Conservation (phyloP, 441 rosid genomes). For the Geranium incanum region DNA sequence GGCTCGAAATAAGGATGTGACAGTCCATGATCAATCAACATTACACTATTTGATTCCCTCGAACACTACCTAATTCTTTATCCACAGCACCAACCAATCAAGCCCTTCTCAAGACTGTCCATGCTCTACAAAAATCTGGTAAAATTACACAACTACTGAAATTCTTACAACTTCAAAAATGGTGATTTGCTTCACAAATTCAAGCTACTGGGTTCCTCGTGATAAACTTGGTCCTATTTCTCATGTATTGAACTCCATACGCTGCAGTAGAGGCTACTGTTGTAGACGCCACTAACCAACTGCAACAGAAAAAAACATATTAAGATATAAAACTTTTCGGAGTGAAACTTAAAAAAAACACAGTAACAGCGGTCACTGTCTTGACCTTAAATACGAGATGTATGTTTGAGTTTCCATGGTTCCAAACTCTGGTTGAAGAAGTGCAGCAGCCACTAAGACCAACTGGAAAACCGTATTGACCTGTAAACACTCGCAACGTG, state of each 20-base stretch:
- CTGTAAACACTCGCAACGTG: conserved; percentile 27
- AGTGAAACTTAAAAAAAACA: background rate
- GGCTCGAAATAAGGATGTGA: too few species aligned
- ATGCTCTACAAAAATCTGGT: background rate
- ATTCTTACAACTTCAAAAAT: background rate
- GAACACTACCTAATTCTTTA: too few species aligned
- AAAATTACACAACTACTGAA: background rate
- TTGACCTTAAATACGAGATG: conserved; percentile 66
- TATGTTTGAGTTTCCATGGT: conserved; percentile 49
- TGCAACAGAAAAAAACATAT: conserved; percentile 21
- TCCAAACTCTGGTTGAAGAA: conserved; percentile 80
- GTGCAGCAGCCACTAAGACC: conserved; percentile 70
- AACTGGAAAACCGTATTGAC: conserved; percentile 89
- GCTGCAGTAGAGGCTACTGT: conserved; percentile 72
- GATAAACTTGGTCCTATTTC: conserved; percentile 36
- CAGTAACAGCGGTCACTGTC: background rate
- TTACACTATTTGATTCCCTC: too few species aligned
- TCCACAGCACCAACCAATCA: too few species aligned
- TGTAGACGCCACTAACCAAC: conserved; percentile 79
- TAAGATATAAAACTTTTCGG: background rate
- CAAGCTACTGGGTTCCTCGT: conserved; percentile 29
- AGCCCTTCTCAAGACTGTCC: too few species aligned
- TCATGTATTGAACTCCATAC: conserved; percentile 60
- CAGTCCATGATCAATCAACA: too few species aligned
- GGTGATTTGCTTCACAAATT: background rate